phyloP scores from a whole-genome alignment of 192 early-diverging fungal genomes.

The Entrophospora sp. region DNA sequence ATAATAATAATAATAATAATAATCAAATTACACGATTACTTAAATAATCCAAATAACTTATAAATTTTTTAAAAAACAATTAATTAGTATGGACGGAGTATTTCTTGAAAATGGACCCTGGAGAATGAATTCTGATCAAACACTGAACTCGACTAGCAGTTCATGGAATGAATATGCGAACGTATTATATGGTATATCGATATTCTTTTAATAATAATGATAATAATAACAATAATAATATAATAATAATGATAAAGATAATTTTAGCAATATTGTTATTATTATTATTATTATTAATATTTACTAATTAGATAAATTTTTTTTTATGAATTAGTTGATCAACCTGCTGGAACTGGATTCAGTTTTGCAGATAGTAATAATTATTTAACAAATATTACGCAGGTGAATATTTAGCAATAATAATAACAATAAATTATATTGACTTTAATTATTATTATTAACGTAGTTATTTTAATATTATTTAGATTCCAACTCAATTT shows the following conservation, averaged over 20 bases:
- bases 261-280: no score
- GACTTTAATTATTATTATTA: slow-evolving; percentile 19
- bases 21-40: not conserved
- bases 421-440: not conserved
- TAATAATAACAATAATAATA: no score
- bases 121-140: slow-evolving; percentile 34
- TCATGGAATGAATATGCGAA: slow-evolving; percentile 57
- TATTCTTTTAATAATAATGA: not conserved
- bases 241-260: no score
- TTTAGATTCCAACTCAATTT: slow-evolving; percentile 35
- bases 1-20: not conserved
- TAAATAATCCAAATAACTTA: no score
- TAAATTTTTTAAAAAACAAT: not conserved
- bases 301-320: not conserved
- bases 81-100: slow-evolving; percentile 51
- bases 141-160: slow-evolving; percentile 32
- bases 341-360: slow-evolving; percentile 56
- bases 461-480: slow-evolving; percentile 7
- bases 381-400: slow-evolving; percentile 27
- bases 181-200: slow-evolving; percentile 45
- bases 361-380: slow-evolving; percentile 35
- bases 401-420: slow-evolving; percentile 34
- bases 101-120: slow-evolving; percentile 54
- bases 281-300: not conserved
- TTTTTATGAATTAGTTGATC: slow-evolving; percentile 40